phyloP scores from a whole-genome alignment of 1,139 yeast species.

The Zygosaccharomyces sapae region DNA sequence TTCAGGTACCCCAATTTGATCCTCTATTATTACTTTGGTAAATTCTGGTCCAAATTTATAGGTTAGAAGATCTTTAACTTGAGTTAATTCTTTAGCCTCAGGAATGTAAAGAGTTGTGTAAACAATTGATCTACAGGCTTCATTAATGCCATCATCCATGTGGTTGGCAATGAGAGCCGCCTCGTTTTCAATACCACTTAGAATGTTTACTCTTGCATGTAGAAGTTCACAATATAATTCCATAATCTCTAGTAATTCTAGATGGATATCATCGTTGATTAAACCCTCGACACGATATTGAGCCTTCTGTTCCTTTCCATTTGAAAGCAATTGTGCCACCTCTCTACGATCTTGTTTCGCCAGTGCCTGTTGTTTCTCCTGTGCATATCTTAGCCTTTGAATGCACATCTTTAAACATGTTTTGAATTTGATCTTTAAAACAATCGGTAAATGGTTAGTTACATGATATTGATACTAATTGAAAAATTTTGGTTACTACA shows the following conservation, averaged over 20 bases:
- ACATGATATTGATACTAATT: neutral
- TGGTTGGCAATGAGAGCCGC: conserved; percentile 28
- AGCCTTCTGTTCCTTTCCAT: conserved; percentile 80
- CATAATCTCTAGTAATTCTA: conserved; percentile 73
- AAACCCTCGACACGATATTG: conserved; percentile 80
- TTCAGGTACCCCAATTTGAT: conserved; percentile 55
- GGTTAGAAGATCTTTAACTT: conserved; percentile 58
- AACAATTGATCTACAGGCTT: conserved; percentile 68
- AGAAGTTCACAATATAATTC: conserved; percentile 82
- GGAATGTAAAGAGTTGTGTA: conserved; percentile 63
- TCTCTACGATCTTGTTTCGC: conserved; percentile 76
- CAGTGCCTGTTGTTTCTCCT: conserved; percentile 75
- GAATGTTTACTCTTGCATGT: conserved; percentile 65
- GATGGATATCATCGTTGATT: conserved; percentile 77
- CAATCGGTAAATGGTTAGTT: conserved; percentile 8
- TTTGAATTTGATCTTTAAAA: conserved; percentile 46
- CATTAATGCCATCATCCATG: conserved; percentile 42
- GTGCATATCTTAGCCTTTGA: conserved; percentile 71
- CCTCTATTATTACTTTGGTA: conserved; percentile 59
- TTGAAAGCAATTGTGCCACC: conserved; percentile 63
- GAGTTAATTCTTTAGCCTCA: conserved; percentile 67
- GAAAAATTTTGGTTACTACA: conserved; percentile 4
- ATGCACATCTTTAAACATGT: conserved; percentile 77
- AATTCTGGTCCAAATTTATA: conserved; percentile 64
- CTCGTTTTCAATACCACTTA: conserved; percentile 38